Evolutionary conservation across 2,329 filamentous ascomycete genomes (phyloP).

Genomic region (Fusarium begoniae): DNA sequence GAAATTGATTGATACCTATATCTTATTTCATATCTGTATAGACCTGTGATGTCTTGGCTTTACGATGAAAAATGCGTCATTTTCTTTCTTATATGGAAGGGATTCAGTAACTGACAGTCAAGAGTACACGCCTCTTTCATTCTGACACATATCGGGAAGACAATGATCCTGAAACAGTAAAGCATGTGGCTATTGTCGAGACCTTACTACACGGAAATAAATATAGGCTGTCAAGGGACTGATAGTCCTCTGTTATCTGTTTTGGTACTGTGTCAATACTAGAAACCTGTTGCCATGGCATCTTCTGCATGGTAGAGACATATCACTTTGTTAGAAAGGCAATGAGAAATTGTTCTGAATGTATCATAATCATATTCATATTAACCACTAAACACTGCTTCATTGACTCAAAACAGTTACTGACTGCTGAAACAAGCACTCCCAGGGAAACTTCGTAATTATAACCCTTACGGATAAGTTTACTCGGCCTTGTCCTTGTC

Average conservation of each 20-base stretch:
- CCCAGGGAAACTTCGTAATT: fast-evolving
- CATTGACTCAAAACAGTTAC: too few relatives aligned
- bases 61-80: fast-evolving
- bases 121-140: not conserved
- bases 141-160: not conserved
- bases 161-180: too few relatives aligned
- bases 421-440: too few relatives aligned
- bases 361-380: not conserved
- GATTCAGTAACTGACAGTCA: not conserved
- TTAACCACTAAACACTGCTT: not conserved
- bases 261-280: too few relatives aligned
- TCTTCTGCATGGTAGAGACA: not conserved
- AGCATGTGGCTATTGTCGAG: not conserved
- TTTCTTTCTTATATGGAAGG: fast-evolving
- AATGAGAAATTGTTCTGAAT: too few relatives aligned
- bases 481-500: slow-evolving; percentile 19
- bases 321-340: not conserved
- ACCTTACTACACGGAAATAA: too few relatives aligned
- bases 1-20: not conserved
- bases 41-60: not conserved
- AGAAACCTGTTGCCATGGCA: too few relatives aligned
- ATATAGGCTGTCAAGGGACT: too few relatives aligned
- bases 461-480: too few relatives aligned
- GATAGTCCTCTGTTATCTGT: fast-evolving
- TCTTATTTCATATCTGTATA: not conserved